These are phyloP conservation scores for Coniochaeta prunicola DNA, from an alignment of 2,329 filamentous ascomycete species.

Conservation along the genomic window DNA sequence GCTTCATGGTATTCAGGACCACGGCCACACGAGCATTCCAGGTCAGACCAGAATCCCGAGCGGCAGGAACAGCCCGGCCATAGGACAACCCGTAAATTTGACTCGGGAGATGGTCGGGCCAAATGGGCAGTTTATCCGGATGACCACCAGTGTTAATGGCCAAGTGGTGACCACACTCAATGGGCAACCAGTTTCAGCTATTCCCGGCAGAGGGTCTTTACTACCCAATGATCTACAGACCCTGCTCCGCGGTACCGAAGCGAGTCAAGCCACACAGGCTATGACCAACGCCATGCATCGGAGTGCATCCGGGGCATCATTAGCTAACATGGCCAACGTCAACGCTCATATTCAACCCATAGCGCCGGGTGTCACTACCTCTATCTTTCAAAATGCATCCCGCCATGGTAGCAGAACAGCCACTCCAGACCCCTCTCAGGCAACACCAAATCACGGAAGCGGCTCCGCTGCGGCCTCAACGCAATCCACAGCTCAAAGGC, in stretches of 20 bases:
- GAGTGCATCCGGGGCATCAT: constrained; percentile 38
- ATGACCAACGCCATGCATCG: constrained; percentile 44
- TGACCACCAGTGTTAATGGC: constrained; percentile 22
- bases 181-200: constrained; percentile 10
- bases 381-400: constrained; percentile 26
- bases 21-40: constrained; percentile 10
- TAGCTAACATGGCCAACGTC: constrained; percentile 24
- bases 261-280: constrained; percentile 31
- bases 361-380: constrained; percentile 35
- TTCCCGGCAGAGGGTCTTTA: constrained; percentile 22
- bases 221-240: constrained; percentile 37
- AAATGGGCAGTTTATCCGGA: constrained; percentile 44
- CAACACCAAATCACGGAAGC: constrained; percentile 23
- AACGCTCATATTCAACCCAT: constrained; percentile 24
- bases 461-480: constrained; percentile 12
- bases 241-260: constrained; percentile 37
- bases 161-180: neutral
- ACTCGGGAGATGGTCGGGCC: constrained; percentile 41
- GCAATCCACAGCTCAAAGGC: constrained; percentile 7
- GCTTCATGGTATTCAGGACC: constrained; percentile 32
- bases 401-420: constrained; percentile 36
- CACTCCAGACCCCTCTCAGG: constrained; percentile 34
- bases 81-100: constrained; percentile 26
- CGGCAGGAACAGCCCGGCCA: constrained; percentile 19
- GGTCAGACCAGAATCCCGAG: constrained; percentile 16